phyloP scores from a whole-genome alignment of 768 basidiomycete genomes.

The Asterophora lycoperdoides region DNA sequence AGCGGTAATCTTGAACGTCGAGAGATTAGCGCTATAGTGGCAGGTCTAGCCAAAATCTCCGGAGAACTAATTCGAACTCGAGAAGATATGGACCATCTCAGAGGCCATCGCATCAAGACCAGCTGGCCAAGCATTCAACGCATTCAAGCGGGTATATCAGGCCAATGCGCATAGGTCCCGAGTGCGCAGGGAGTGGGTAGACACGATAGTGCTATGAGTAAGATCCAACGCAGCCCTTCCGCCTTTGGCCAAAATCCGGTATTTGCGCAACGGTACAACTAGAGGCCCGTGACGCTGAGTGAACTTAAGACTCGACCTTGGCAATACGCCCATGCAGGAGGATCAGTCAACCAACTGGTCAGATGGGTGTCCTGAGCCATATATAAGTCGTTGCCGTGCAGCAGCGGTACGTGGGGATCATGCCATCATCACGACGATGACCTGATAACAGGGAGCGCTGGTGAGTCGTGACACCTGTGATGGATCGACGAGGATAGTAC shows the following conservation, averaged over 20 bases:
- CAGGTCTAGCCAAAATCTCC: no score
- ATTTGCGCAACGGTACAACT: neutral
- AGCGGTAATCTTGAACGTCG: no score
- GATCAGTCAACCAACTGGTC: neutral
- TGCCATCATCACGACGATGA: conserved; percentile 7
- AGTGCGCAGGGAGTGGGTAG: no score
- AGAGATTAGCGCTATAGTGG: no score
- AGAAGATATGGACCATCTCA: no score
- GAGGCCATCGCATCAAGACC: no score
- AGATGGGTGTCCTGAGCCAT: neutral
- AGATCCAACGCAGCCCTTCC: neutral
- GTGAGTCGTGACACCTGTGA: conserved; percentile 1
- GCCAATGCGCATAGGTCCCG: neutral
- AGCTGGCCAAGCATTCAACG: neutral
- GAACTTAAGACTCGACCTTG: neutral
- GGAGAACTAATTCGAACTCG: no score
- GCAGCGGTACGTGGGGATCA: neutral
- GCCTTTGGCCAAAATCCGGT: neutral
- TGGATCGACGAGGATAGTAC: conserved; percentile 7
- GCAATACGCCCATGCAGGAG: neutral
- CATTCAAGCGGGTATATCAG: neutral
- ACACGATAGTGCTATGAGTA: neutral
- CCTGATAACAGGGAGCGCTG: neutral
- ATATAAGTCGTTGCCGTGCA: neutral
- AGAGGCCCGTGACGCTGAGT: neutral